Evolutionary conservation across 148 eudicot genomes (phyloP).

Genomic region (Rhododendron griersonianum): DNA sequence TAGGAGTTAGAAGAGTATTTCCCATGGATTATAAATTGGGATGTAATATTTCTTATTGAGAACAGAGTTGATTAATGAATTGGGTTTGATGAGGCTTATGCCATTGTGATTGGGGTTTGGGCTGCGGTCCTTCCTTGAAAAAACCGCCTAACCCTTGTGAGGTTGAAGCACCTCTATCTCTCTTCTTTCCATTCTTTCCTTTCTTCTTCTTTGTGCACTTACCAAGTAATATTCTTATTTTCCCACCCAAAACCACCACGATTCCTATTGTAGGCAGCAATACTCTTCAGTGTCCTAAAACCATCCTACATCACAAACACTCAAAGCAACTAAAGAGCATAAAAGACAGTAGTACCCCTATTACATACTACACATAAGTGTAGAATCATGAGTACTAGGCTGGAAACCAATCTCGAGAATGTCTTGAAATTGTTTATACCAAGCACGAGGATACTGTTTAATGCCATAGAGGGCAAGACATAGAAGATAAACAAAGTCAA

Average conservation of each 20-base stretch:
- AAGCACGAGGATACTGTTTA: background rate
- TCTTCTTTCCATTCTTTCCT: background rate
- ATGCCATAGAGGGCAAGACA: background rate
- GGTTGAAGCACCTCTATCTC: background rate
- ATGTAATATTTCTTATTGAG: background rate
- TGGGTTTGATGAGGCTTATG: background rate
- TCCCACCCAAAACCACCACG: no score
- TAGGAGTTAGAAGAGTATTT: background rate
- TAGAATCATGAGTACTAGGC: background rate
- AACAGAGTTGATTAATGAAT: background rate
- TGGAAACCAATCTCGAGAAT: background rate
- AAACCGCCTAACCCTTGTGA: background rate
- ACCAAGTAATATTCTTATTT: background rate
- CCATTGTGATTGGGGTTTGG: background rate
- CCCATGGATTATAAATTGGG: background rate
- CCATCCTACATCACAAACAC: background rate
- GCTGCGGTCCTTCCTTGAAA: background rate
- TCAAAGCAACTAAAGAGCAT: no score
- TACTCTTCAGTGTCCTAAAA: background rate
- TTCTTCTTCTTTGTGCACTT: background rate
- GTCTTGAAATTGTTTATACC: background rate
- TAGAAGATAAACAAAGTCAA: background rate
- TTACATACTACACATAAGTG: background rate
- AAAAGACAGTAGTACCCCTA: no score
- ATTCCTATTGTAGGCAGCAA: background rate